Conservation (phyloP, 2,329 filamentous ascomycete genomes). For the Fusarium sterilihyphosum region DNA sequence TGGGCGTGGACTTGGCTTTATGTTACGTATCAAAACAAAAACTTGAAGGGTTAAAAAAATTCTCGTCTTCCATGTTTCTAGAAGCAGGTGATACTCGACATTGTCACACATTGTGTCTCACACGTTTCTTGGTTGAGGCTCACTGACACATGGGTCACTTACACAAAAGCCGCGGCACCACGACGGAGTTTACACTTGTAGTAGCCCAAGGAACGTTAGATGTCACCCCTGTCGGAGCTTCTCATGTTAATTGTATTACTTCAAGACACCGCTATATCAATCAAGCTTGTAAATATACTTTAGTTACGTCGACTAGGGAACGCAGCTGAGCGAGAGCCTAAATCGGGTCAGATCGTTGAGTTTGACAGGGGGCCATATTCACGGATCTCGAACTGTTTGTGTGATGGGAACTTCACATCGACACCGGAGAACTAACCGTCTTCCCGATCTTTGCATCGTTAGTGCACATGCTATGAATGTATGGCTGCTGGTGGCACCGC, state of each 20-base stretch:
- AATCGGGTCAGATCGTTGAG: conserved; percentile 31
- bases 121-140: neutral
- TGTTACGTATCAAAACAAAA: neutral
- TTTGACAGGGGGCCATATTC: conserved; percentile 13
- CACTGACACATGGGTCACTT: conserved; percentile 11
- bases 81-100: conserved; percentile 6
- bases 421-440: conserved; percentile 10
- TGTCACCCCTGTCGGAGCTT: neutral
- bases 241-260: neutral
- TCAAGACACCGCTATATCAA: neutral
- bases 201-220: neutral
- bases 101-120: conserved; percentile 5
- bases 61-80: conserved; percentile 4
- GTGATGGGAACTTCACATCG: neutral
- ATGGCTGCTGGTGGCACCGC: neutral
- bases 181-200: neutral
- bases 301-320: conserved; percentile 17
- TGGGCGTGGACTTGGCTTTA: conserved; percentile 2
- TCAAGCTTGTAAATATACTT: neutral
- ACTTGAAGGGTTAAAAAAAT: conserved; percentile 12
- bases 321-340: conserved; percentile 12
- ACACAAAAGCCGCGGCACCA: neutral
- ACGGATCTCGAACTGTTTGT: conserved; percentile 4
- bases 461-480: conserved; percentile 4
- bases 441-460: conserved; percentile 5